Conservation (phyloP, 208 protist genomes). For the Leishmania gerbilli region DNA sequence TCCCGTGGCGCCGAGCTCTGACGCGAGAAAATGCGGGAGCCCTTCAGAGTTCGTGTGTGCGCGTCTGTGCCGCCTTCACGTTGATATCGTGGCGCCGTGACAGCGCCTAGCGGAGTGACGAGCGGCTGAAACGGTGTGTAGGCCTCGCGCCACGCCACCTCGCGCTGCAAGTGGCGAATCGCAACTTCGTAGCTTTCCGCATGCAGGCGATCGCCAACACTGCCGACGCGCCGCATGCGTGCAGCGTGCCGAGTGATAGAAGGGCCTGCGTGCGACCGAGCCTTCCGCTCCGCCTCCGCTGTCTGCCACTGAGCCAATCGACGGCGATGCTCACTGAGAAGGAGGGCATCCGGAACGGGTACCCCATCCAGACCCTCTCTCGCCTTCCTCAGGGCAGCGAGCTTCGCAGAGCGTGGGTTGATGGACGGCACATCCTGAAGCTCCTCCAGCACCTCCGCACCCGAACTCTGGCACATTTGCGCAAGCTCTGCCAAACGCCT, state of each 20-base stretch:
- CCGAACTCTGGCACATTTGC: conserved; percentile 6
- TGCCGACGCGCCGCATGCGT: conserved; percentile 39
- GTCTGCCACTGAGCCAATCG: conserved; percentile 28
- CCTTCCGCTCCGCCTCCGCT: conserved; percentile 24
- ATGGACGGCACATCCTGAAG: conserved; percentile 38
- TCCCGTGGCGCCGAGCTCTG: neutral
- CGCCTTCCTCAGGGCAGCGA: conserved; percentile 39
- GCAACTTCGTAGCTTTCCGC: conserved; percentile 43
- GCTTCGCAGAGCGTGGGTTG: conserved; percentile 45
- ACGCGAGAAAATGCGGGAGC: neutral
- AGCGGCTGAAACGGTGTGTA: conserved; percentile 42
- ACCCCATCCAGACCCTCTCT: conserved; percentile 37
- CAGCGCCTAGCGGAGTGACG: conserved; percentile 49
- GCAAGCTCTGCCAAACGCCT: conserved; percentile 31
- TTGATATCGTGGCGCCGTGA: conserved; percentile 32
- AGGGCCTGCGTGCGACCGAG: conserved; percentile 3
- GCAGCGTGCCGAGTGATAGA: conserved; percentile 69
- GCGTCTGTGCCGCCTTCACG: neutral
- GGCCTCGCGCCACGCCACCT: conserved; percentile 26
- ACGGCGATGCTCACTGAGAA: conserved; percentile 21
- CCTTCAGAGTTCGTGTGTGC: neutral
- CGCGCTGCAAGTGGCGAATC: conserved; percentile 44
- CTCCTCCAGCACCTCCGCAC: conserved; percentile 30
- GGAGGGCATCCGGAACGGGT: conserved; percentile 22
- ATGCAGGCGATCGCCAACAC: conserved; percentile 57